Base-by-base conservation (phyloP, 164 flowering plant genomes). In the Nymphaea thermarum region DNA sequence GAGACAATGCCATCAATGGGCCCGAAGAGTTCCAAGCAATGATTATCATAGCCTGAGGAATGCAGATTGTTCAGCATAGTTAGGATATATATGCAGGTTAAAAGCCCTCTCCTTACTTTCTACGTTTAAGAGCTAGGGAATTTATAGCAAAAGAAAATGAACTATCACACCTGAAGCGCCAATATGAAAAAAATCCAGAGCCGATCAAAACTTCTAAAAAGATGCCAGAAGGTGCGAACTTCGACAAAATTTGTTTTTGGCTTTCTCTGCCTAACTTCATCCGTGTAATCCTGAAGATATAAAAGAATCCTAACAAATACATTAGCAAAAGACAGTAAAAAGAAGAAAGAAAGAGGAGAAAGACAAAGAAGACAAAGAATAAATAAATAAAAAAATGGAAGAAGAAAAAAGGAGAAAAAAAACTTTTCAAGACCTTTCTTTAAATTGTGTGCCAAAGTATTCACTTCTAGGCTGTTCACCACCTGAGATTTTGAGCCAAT, bases 181-280 rank as follows among this genome's bases (percentile, higher is more conserved):
- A 94, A 74, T 74, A 87, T 84, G 68, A 91, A 84, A 77, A 91
- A 94, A 67, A 87, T 83, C 99, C 99, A 94, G 96, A 94, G 84
- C 73, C 99, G 82, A 63, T 94, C 99, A 70, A 94, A 94, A 78
- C 95, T 94, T 78, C 98, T 84, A 66, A 77, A 94, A 62, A 94
- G 92, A 69, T 94, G 95, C 93, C 83, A 90, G 83, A 90, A 94
- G 16, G 99, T 91, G 43, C 98, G 96, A 44, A 86, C 81, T 86
- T 94, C 99, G 66, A 91, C 99, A 83, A 94, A 94, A 77, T 90
- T 94, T 67, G 97, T 87, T 80, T 94, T 94, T 15, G 97, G 92
- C 69, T 84, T 91, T 74, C 82, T 87, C 80, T 45, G 53, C 53
- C 5, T 10, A 45, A 5, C 11, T 45, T 10, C 53, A 45, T 45